Evolutionary conservation across 2,329 filamentous ascomycete genomes (phyloP), one percentile per base, ranked within the genome.

Genomic region (Colletotrichum karsti): DNA sequence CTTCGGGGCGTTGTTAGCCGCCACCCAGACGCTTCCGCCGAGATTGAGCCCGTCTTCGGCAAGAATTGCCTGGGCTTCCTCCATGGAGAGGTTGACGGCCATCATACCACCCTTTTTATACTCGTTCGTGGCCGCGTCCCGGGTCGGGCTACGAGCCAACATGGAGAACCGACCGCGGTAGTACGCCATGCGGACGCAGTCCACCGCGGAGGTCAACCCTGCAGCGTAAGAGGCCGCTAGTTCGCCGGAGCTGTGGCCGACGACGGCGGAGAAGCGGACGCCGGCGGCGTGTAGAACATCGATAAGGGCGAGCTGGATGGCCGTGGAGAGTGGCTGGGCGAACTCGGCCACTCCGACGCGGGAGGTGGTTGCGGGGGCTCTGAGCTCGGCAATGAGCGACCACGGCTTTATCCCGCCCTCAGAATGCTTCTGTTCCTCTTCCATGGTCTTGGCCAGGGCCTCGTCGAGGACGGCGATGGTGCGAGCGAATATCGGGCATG

Each of bases 291-390:
- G 33, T 12, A 80, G 69, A 1, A 78, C 61, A 22, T 77, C 73
- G 1, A 80, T 71, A 1, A 81, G 61, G 13, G 60, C 76, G 18
- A 81, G 65, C 60, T 81, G 80, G 2, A 82, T 26, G 2, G 78
- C 77, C 7, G 79, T 81, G 56, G 75, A 80, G 3, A 78, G 35
- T 7, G 79, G 75, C 53, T 80, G 78, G 5, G 83, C 80, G 30
- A 87, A 70, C 3, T 79, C 77, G 9, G 56, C 42, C 30, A 13
- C 28, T 12, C 28, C 56, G 20, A 59, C n/a, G 41, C 55, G 55
- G 18, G 55, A 59, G 8, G 18, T 15, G 20, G 9, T 22, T 15
- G 30, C 13, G 7, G 56, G 42, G 8, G 56, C 56, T 39, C 28
- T 22, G 13, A 59, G 28, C 30, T 59, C 56, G 18, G 18, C 6